Evolutionary conservation across 352 stramenopile genomes (phyloP), one percentile per base, ranked within the genome.

Genomic region (Albugo laibachii): DNA sequence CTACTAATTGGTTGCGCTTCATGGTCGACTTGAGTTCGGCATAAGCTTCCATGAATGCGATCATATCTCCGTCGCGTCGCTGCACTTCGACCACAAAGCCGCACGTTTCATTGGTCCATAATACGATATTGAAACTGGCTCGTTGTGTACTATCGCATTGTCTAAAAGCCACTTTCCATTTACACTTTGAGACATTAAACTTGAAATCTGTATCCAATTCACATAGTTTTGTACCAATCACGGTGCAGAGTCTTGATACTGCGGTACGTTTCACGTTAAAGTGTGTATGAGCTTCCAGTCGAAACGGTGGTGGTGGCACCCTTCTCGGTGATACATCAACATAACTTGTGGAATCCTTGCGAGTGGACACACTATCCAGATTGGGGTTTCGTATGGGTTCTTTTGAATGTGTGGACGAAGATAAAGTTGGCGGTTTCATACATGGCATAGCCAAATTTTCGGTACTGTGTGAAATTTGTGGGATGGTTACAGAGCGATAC

Each of bases 101-200:
- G 24, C 24, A 31, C 58, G 82, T 83, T 48, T 40, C 51, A 5
- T 68, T 65, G 58, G 83, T 85, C 54, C 72, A 91, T 24, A 91
- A 61, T 38, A 76, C 48, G 10, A 91, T 80, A 60, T 91, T 85
- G 24, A 87, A 59, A 40, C 64, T 66, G 36, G 85, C 74, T 44
- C 73, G 71, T 53, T 80, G 69, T 13, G 60, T 55, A 19, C 63
- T 59, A 45, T 54, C 49, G 43, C 61, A 61, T 41, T 64, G 68
- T 3, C 74, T 71, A 61, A 79, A 82, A 42, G 81, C 66, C 39
- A 87, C 74, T 58, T 87, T 91, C 77, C 77, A 91, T 61, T 91
- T 91, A 65, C 74, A 85, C 63, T 91, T 91, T 53, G 79, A 61
- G 8, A 62, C 58, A 53, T 91, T 84, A 55, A 91, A 91, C 50